Base-by-base conservation (phyloP, 352 stramenopile genomes). In the Phytophthora macrochlamydospora region DNA sequence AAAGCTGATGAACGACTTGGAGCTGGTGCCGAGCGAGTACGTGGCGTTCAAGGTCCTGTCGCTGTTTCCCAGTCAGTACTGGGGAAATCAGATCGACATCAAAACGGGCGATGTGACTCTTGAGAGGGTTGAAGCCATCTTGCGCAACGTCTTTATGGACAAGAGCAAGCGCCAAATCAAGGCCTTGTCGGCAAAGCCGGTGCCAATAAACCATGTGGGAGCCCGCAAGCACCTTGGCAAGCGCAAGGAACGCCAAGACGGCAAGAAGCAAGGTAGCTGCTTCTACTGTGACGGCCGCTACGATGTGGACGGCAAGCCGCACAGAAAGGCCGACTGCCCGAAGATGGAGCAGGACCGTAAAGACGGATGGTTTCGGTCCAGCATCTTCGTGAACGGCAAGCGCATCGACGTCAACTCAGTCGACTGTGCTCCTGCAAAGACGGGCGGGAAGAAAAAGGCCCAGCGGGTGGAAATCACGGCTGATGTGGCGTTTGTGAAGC, bases 101-200 rank as follows among this genome's bases (percentile, higher is more conserved):
- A 24, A 24, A 24, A 24, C 42, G 32, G 51, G 42, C 18, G 44
- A 56, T 18, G 46, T 3, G 12, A 31, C 4, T 8, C n/a, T 56
- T n/a, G 51, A 56, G 9, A 56, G 32, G n/a, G 35, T 56, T 8
- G 32, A 56, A 8, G 13, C 18, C 9, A 13, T 48, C n/a, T 6
- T 57, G 24, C n/a, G 35, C n/a, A 56, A 56, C 7, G 32, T 56
- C n/a, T 56, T 56, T 35, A 56, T 56, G 51, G n/a, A 46, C 7
- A 37, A 46, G 51, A 48, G 33, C 51, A 7, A 35, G 1, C 18
- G 51, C 13, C 33, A 57, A 11, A 48, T 57, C 33, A 35, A 45
- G 8, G 18, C 35, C 2, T 54, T 54, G 55, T 1, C 52, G 9
- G 11, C 6, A 14, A 8, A 42, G 42, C 4, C 55, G 24, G 42